Evolutionary conservation across 2,329 filamentous ascomycete species (phyloP).

Genomic region (Ciborinia camelliae): DNA sequence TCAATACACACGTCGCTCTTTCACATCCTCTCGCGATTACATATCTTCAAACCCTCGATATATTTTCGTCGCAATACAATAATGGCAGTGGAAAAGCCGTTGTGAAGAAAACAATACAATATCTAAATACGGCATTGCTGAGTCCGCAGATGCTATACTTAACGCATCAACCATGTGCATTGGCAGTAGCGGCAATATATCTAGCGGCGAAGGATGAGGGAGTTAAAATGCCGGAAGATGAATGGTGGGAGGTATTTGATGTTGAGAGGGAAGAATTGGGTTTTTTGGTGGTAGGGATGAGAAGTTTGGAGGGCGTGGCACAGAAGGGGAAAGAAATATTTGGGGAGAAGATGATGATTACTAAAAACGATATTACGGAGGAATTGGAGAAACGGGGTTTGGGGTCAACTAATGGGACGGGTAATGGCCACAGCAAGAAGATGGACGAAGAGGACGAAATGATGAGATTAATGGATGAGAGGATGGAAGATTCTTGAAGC

Average conservation of each 20-base stretch:
- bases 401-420: background rate
- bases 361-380: constrained; percentile 26
- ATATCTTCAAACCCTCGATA: constrained; percentile 85
- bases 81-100: constrained; percentile 48
- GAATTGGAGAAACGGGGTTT: constrained; percentile 16
- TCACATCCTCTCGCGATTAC: constrained; percentile 86
- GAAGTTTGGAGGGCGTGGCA: constrained; percentile 65
- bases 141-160: constrained; percentile 87
- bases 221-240: constrained; percentile 73
- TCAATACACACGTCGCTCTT: constrained; percentile 79
- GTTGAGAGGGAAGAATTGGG: constrained; percentile 91
- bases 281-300: constrained; percentile 82
- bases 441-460: constrained; percentile 14
- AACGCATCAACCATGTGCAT: constrained; percentile 81
- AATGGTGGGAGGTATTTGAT: constrained; percentile 99
- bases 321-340: constrained; percentile 29
- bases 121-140: constrained; percentile 82
- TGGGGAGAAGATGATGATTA: constrained; percentile 30
- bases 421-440: background rate
- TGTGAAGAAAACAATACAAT: constrained; percentile 63
- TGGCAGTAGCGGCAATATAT: constrained; percentile 88
- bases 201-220: constrained; percentile 75
- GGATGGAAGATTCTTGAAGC: constrained; percentile 21
- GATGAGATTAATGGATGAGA: constrained; percentile 31
- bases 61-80: constrained; percentile 42